A percentile compares a stretch with the other conserved stretches of the same genome.
These are phyloP conservation scores for Selenicereus undatus DNA, from an alignment of 148 eudicot genomes.

Conservation along the genomic window DNA sequence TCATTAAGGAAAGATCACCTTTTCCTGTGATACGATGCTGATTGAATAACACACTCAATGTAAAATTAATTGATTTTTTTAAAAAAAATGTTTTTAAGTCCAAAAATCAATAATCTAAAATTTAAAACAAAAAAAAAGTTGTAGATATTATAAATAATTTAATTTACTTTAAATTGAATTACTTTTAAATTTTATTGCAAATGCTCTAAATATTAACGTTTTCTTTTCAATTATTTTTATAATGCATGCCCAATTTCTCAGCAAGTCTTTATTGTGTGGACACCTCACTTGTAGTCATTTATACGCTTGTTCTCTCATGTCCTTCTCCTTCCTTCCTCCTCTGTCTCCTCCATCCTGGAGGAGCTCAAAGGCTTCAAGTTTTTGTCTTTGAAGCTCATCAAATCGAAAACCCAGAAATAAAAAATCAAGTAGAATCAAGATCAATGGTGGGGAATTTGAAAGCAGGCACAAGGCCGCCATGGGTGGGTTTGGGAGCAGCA, in stretches of 20 bases:
- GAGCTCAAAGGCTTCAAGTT: background rate
- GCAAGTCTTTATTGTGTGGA: background rate
- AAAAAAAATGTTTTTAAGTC: too few relatives aligned
- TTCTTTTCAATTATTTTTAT: too few relatives aligned
- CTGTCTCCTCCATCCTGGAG: background rate
- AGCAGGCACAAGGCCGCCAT: conserved; percentile 67
- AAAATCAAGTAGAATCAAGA: background rate
- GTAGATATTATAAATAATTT: too few relatives aligned
- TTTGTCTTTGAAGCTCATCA: background rate
- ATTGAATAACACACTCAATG: too few relatives aligned
- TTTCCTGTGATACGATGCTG: too few relatives aligned
- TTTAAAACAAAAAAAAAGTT: too few relatives aligned
- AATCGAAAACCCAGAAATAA: background rate
- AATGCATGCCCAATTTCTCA: background rate
- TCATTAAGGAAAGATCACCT: too few relatives aligned
- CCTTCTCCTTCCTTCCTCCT: background rate
- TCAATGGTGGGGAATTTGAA: conserved; percentile 36
- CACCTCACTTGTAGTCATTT: background rate
- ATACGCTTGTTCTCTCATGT: background rate
- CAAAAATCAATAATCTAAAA: too few relatives aligned
- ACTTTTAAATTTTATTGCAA: too few relatives aligned
- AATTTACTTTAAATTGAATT: too few relatives aligned
- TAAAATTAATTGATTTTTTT: too few relatives aligned
- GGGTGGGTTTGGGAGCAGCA: conserved; percentile 77
- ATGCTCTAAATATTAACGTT: too few relatives aligned